Conservation (phyloP, 1,284 basidiomycete genomes). For the Melampsora occidentalis region DNA sequence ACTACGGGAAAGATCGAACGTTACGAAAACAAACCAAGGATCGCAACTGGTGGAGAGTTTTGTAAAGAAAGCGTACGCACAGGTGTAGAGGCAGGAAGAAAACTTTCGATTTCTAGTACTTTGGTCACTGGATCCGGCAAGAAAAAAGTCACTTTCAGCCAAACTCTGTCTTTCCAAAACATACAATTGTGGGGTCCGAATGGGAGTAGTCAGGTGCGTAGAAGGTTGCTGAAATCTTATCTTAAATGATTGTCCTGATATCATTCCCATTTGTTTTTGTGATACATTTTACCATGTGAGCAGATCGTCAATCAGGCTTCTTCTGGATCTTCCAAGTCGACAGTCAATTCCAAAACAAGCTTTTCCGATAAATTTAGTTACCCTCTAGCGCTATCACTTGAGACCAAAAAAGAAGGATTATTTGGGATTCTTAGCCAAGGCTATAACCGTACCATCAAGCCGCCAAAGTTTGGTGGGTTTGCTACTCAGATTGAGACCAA, state of each 20-base stretch:
- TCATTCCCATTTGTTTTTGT: too few species aligned
- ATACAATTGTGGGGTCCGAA: constrained; percentile 25
- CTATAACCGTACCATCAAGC: constrained; percentile 30
- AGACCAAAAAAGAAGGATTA: not conserved
- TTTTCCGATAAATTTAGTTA: constrained; percentile 37
- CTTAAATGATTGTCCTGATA: not conserved
- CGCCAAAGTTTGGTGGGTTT: not conserved
- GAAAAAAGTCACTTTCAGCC: constrained; percentile 29
- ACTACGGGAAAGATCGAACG: constrained; percentile 31
- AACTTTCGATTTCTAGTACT: constrained; percentile 31
- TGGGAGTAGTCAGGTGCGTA: constrained; percentile 18
- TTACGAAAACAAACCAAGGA: constrained; percentile 14
- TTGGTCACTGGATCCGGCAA: constrained; percentile 15
- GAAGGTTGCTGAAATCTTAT: not conserved
- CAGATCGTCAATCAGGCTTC: constrained; percentile 19
- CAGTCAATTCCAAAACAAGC: constrained; percentile 1
- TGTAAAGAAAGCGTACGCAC: constrained; percentile 10
- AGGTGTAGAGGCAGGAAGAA: constrained; percentile 20
- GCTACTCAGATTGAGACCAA: constrained; percentile 31
- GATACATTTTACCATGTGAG: not conserved
- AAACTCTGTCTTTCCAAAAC: constrained; percentile 29
- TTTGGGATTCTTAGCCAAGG: constrained; percentile 21
- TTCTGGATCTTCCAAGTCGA: constrained; percentile 21
- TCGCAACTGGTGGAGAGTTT: constrained; percentile 9
- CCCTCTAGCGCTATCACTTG: constrained; percentile 21